These are phyloP conservation scores for Lactifluus echinatus DNA, from an alignment of 768 basidiomycete species.

Conservation along the genomic window DNA sequence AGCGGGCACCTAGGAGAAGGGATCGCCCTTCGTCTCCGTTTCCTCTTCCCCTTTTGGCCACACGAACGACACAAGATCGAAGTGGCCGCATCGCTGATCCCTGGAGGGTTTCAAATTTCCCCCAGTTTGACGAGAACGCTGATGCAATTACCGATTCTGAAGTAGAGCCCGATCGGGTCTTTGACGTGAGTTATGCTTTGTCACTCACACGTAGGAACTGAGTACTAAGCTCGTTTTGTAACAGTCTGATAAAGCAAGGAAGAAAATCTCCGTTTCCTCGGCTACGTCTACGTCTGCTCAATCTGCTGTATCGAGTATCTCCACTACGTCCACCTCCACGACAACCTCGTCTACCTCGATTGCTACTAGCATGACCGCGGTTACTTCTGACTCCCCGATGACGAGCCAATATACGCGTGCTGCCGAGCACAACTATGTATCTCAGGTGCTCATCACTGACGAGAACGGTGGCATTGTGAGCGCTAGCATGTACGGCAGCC, in stretches of 20 bases:
- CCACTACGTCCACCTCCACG: conserved; percentile 7
- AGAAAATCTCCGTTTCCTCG: conserved; percentile 16
- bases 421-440: background rate
- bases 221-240: background rate
- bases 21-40: conserved; percentile 10
- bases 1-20: background rate
- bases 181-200: conserved; percentile 10
- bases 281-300: conserved; percentile 4
- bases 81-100: background rate
- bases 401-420: background rate
- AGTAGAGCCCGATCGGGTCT: conserved; percentile 16
- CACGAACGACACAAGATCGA: background rate
- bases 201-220: no score
- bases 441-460: conserved; percentile 8
- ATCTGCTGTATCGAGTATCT: conserved; percentile 2
- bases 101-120: background rate
- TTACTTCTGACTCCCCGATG: conserved; percentile 15
- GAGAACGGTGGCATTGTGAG: background rate
- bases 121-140: background rate
- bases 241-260: conserved; percentile 12
- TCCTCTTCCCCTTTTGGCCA: background rate
- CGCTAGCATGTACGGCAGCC: background rate
- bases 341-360: conserved; percentile 9
- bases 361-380: conserved; percentile 4
- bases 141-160: conserved; percentile 18